Conservation (phyloP, 441 rosid genomes). For the Biscutella laevigata region DNA sequence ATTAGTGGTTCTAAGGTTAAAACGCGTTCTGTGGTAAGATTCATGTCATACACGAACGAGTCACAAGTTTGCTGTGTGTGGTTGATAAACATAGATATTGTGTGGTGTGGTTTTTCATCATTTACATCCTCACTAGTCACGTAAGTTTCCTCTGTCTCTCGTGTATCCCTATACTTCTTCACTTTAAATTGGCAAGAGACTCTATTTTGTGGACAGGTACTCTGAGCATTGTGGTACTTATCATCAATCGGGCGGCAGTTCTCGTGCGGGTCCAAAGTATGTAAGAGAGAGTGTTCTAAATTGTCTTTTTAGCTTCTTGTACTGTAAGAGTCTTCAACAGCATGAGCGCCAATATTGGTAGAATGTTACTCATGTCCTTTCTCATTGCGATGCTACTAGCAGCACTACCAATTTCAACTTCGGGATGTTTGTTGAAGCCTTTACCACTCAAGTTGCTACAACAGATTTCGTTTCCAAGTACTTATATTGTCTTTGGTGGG, state of each 20-base stretch:
- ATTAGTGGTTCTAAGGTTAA: no score
- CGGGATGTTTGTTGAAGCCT: conserved; percentile 73
- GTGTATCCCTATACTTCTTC: neutral
- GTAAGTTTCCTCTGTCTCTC: conserved; percentile 27
- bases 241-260: conserved; percentile 62
- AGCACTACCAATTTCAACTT: conserved; percentile 43
- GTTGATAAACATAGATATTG: no score
- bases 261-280: conserved; percentile 54
- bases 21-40: no score
- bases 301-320: conserved; percentile 43
- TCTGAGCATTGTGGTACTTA: conserved; percentile 82
- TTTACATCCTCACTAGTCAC: conserved; percentile 79
- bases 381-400: conserved; percentile 48
- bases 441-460: conserved; percentile 51
- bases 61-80: no score
- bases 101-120: no score
- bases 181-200: neutral
- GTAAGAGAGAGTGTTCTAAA: conserved; percentile 30
- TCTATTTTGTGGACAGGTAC: conserved; percentile 35
- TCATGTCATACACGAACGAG: no score
- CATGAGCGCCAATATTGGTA: conserved; percentile 70
- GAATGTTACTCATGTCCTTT: conserved; percentile 40
- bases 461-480: conserved; percentile 45
- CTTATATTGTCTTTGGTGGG: conserved; percentile 95
- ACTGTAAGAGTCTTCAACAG: conserved; percentile 34